Evolutionary conservation across 1,284 basidiomycete species (phyloP).

Genomic region (Vanrija pseudolonga): DNA sequence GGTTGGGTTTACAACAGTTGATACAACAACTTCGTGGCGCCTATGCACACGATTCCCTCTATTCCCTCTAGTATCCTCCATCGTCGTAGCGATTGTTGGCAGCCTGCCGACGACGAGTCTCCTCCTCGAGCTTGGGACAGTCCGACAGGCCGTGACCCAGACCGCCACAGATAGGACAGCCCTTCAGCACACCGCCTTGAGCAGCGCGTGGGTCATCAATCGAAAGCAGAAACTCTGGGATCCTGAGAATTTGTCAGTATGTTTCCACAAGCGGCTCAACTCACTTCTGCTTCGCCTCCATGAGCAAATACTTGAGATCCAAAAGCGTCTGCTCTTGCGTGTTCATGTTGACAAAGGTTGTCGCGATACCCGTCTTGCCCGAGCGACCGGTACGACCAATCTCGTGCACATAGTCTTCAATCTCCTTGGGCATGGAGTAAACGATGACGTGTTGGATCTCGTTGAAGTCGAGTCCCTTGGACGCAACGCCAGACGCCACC

Average conservation of each 20-base stretch:
- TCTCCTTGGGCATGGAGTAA: constrained; percentile 99
- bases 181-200: constrained; percentile 70
- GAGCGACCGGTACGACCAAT: constrained; percentile 96
- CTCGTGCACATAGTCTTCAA: constrained; percentile 92
- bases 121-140: constrained; percentile 95
- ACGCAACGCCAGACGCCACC: constrained; percentile 97
- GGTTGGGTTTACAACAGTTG: too few species aligned
- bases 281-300: constrained; percentile 95
- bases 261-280: constrained; percentile 29
- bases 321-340: constrained; percentile 92
- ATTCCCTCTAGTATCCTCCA: constrained; percentile 54
- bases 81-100: constrained; percentile 54
- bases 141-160: constrained; percentile 89
- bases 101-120: constrained; percentile 64
- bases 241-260: constrained; percentile 55
- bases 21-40: too few species aligned
- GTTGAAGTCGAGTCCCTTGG: constrained; percentile 96
- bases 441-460: constrained; percentile 67
- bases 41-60: neutral
- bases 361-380: constrained; percentile 98
- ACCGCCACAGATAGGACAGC: constrained; percentile 95
- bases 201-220: constrained; percentile 87
- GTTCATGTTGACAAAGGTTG: constrained; percentile 99
- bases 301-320: constrained; percentile 93
- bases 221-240: constrained; percentile 88